Evolutionary conservation across 2,329 filamentous ascomycete genomes (phyloP).

Genomic region (Neophaeococcomyces aloes): DNA sequence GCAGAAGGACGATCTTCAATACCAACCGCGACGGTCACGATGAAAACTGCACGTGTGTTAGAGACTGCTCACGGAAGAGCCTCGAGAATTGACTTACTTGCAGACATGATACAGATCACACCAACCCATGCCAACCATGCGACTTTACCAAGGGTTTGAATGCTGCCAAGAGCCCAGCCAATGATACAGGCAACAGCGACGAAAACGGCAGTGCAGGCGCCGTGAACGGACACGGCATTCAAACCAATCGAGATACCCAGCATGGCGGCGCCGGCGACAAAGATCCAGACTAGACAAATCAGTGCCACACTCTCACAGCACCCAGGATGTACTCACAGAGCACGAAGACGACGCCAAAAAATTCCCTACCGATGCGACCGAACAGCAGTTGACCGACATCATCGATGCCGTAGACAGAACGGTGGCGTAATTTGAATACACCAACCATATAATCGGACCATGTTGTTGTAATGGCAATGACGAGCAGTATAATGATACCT

Average conservation of each 20-base stretch:
- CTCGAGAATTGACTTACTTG: constrained; percentile 20
- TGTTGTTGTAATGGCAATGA: constrained; percentile 45
- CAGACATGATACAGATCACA: constrained; percentile 47
- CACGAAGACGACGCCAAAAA: constrained; percentile 48
- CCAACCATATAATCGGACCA: constrained; percentile 53
- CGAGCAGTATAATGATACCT: constrained; percentile 43
- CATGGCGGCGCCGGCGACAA: constrained; percentile 48
- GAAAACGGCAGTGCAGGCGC: constrained; percentile 50
- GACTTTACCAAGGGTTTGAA: constrained; percentile 51
- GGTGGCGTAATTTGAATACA: constrained; percentile 22
- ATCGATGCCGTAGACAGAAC: constrained; percentile 54
- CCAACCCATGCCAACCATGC: constrained; percentile 53
- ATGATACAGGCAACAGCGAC: constrained; percentile 42
- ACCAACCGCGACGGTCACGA: constrained; percentile 45
- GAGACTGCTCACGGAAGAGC: neutral
- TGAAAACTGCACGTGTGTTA: constrained; percentile 35
- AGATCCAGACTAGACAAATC: constrained; percentile 33
- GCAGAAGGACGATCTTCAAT: constrained; percentile 48
- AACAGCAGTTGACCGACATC: constrained; percentile 54
- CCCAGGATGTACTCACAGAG: constrained; percentile 34
- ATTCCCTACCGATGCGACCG: constrained; percentile 45
- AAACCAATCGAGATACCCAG: constrained; percentile 49
- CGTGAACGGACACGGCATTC: constrained; percentile 50
- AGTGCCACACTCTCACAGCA: no score
- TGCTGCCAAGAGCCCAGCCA: constrained; percentile 40